Evolutionary conservation across 2,329 filamentous ascomycete species (phyloP).

Genomic region (Pseudocercospora macadamiae): DNA sequence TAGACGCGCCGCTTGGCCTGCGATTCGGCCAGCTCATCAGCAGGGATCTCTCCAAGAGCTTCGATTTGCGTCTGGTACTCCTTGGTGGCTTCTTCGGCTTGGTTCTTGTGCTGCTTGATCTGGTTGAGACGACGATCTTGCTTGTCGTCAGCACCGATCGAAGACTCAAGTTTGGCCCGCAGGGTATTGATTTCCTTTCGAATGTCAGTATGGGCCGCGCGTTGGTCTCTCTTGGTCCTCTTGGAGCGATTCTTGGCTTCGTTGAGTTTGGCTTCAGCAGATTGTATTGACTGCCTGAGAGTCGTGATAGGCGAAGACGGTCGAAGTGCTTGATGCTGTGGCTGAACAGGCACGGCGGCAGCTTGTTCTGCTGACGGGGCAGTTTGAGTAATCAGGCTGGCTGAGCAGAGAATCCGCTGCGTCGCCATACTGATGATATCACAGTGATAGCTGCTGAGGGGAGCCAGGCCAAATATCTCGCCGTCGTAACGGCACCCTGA

Average conservation of each 20-base stretch:
- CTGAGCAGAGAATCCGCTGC: conserved; percentile 68
- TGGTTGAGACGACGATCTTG: conserved; percentile 74
- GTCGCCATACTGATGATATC: conserved; percentile 74
- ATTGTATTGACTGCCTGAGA: conserved; percentile 73
- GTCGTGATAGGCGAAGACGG: conserved; percentile 78
- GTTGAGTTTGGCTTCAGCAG: conserved; percentile 69
- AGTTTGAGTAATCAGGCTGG: conserved; percentile 69
- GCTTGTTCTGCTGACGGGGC: conserved; percentile 62
- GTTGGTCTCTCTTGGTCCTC: conserved; percentile 73
- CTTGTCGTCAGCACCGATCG: conserved; percentile 75
- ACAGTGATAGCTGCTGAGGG: conserved; percentile 75
- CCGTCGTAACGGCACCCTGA: conserved; percentile 66
- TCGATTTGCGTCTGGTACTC: conserved; percentile 64
- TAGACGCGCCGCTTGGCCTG: conserved; percentile 61
- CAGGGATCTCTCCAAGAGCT: conserved; percentile 65
- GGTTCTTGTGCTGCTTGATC: conserved; percentile 73
- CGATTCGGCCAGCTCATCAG: conserved; percentile 63
- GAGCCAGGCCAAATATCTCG: conserved; percentile 68
- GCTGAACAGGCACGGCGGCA: conserved; percentile 53
- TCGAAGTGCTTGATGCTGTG: conserved; percentile 65
- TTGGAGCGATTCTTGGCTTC: conserved; percentile 72
- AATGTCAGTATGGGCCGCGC: conserved; percentile 66
- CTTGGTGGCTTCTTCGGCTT: conserved; percentile 65
- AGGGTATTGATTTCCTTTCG: conserved; percentile 75
- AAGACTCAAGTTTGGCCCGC: conserved; percentile 64